phyloP scores from a whole-genome alignment of 371 early-diverging fungal genomes.

The Mucor racemosus region DNA sequence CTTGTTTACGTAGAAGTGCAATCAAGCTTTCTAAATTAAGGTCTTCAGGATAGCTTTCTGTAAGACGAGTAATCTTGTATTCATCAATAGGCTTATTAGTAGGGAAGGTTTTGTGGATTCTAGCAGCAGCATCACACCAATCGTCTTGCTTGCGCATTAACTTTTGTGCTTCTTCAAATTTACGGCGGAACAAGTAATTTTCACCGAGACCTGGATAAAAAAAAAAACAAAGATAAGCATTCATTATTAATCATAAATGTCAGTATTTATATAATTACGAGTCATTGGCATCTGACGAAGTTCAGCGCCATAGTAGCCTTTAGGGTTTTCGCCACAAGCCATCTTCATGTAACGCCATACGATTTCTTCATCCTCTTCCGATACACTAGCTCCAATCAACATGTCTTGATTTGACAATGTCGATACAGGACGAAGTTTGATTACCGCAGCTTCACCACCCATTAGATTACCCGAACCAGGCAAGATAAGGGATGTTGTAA shows the following conservation, averaged over 20 bases:
- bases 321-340: slow-evolving; percentile 89
- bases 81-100: slow-evolving; percentile 20
- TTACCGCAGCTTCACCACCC: slow-evolving; percentile 81
- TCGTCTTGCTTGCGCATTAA: slow-evolving; percentile 69
- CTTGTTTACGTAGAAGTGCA: slow-evolving; percentile 61
- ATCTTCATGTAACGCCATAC: slow-evolving; percentile 85
- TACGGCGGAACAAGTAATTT: slow-evolving; percentile 69
- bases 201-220: slow-evolving; percentile 66
- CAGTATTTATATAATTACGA: slow-evolving; percentile 28
- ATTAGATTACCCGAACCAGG: slow-evolving; percentile 83
- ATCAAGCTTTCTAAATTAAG: slow-evolving; percentile 56
- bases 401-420: slow-evolving; percentile 71
- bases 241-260: background rate
- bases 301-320: slow-evolving; percentile 50
- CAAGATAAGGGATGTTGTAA: slow-evolving; percentile 76
- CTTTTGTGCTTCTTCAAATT: slow-evolving; percentile 66
- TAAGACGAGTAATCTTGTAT: slow-evolving; percentile 29
- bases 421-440: slow-evolving; percentile 66
- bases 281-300: slow-evolving; percentile 43
- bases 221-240: background rate
- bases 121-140: slow-evolving; percentile 75
- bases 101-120: slow-evolving; percentile 33
- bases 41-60: slow-evolving; percentile 57
- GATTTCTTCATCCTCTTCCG: slow-evolving; percentile 50
- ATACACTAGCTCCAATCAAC: slow-evolving; percentile 62